Evolutionary conservation across 352 stramenopile species (phyloP), one percentile per base, ranked within the genome.

Genomic region (Pythium vanterpoolii): DNA sequence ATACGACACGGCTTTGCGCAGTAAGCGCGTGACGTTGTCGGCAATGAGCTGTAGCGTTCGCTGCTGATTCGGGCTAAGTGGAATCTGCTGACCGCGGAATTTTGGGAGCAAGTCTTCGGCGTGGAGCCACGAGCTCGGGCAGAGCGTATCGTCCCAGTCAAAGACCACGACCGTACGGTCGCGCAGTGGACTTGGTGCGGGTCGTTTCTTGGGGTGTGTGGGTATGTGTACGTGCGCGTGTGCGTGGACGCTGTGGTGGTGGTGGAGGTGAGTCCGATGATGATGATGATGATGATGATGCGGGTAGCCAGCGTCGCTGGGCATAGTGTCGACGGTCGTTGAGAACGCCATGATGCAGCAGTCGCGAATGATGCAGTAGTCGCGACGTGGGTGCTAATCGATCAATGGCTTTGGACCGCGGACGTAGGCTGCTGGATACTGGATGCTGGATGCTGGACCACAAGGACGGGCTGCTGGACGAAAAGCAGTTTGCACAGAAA

Each of bases 61-160:
- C 26, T 82, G 79, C 68, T 93, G 81, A 16, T 74, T 68, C 34
- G 63, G 60, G 5, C 76, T 74, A 13, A 90, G 69, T 27, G 65
- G 45, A 40, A 93, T 89, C 56, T 87, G 64, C 21, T 95, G 81
- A 6, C 85, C 85, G 48, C 81, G 79, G 64, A 73, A 95, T 62
- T 91, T 88, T 38, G 85, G 85, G 48, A 95, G 58, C 33, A 95
- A 66, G 46, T 92, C 74, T 59, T 95, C 76, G 5, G 76, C 76
- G 54, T 95, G 83, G 33, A 95, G 74, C 85, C 85, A 95, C 23
- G 81, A 87, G 66, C 80, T 91, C 34, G 85, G 85, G 48, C 83
- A 93, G n/a, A 95, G 72, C 62, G 85, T 95, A 75, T 95, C 85
- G 64, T 95, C 85, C 85, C 85, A 95, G 64, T 95, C 85, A 47